Conservation (phyloP, 208 protist genomes). For the Naegleria fowleri region DNA sequence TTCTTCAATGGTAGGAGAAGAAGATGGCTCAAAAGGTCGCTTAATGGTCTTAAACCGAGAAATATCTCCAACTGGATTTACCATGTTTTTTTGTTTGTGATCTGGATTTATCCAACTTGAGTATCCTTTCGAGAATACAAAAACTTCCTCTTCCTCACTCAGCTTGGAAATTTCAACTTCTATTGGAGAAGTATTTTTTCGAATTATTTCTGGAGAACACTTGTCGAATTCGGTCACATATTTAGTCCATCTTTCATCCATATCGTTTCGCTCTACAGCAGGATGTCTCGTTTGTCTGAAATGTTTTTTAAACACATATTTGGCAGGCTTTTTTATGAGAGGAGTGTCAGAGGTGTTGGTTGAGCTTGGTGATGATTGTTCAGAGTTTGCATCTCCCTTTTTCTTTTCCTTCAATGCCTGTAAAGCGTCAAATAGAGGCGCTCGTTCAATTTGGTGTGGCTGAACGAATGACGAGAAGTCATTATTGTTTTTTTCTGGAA, state of each 20-base stretch:
- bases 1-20: not conserved
- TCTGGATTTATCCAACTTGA: not conserved
- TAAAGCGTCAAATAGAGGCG: too few relatives aligned
- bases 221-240: not conserved
- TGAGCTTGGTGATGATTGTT: too few relatives aligned
- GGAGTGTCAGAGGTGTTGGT: too few relatives aligned
- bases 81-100: not conserved
- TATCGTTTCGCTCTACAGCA: not conserved
- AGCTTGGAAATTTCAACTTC: not conserved
- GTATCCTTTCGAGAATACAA: not conserved
- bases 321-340: not conserved
- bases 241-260: not conserved
- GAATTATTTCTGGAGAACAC: not conserved
- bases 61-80: not conserved
- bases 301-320: not conserved
- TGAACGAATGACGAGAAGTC: too few relatives aligned
- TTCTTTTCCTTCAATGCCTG: too few relatives aligned
- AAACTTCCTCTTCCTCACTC: not conserved
- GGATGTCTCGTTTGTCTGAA: not conserved
- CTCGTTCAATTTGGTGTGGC: too few relatives aligned
- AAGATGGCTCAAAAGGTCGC: not conserved
- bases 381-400: too few relatives aligned
- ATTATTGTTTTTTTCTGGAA: too few relatives aligned
- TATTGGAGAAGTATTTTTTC: not conserved
- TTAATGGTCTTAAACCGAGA: not conserved